Percentiles rank a stretch among this genome's conserved stretches.
Conservation (phyloP, 805 yeast species). For the Kuraishia molischiana region DNA sequence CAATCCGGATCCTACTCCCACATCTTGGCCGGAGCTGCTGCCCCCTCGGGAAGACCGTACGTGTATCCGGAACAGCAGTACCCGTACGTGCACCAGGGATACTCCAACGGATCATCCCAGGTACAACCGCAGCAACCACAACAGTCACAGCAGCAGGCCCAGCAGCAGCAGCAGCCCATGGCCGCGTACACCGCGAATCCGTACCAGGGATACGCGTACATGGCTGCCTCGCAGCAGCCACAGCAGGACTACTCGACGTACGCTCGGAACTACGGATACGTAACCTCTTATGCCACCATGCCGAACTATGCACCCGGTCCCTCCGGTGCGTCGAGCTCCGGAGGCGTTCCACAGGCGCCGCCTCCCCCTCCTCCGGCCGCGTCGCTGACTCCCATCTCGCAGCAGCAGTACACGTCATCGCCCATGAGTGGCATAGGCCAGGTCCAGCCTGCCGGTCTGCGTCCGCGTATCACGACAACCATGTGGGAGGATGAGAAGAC, state of each 20-base stretch:
- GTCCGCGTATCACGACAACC: slow-evolving; percentile 61
- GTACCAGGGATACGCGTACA: slow-evolving; percentile 1
- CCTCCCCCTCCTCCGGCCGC: no score
- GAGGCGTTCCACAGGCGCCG: no score
- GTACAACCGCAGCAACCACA: background rate
- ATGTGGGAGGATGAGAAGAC: slow-evolving; percentile 83
- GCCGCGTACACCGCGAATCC: slow-evolving; percentile 1
- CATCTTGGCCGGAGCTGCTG: background rate
- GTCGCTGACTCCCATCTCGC: no score
- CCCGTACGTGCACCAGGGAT: no score
- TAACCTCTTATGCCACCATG: slow-evolving; percentile 1
- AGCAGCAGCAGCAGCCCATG: background rate
- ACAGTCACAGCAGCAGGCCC: background rate
- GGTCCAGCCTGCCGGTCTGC: slow-evolving; percentile 28
- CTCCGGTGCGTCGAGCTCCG: no score
- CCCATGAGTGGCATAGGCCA: slow-evolving; percentile 23
- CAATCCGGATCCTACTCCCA: no score
- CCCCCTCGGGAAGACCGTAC: background rate
- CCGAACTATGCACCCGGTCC: no score
- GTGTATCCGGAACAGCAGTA: slow-evolving; percentile 2
- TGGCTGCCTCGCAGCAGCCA: slow-evolving; percentile 1
- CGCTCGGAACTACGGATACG: slow-evolving; percentile 3
- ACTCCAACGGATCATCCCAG: slow-evolving; percentile 1
- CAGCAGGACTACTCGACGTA: slow-evolving; percentile 1
- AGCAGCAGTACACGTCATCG: no score